These are phyloP conservation scores for Kalaharituber pfeilii DNA, from an alignment of 2,329 filamentous ascomycete genomes.

Conservation along the genomic window DNA sequence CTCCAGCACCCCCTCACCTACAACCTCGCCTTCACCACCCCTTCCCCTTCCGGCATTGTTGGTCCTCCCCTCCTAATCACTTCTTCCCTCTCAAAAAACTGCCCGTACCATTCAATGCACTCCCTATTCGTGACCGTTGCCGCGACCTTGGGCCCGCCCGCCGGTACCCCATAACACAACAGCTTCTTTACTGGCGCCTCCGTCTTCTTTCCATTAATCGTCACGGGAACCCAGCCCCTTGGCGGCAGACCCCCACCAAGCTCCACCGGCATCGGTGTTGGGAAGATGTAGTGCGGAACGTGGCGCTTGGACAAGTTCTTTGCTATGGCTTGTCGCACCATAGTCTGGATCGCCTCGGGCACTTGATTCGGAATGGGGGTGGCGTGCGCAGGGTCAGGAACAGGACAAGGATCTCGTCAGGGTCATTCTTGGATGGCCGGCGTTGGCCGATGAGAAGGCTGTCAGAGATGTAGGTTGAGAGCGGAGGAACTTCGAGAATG, in stretches of 20 bases:
- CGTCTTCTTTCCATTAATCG: conserved; percentile 91
- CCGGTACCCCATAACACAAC: conserved; percentile 72
- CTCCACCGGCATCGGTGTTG: no score
- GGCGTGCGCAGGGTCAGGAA: conserved; percentile 41
- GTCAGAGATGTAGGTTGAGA: conserved; percentile 60
- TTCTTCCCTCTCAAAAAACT: no score
- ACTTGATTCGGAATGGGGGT: conserved; percentile 39
- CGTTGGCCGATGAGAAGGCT: conserved; percentile 73
- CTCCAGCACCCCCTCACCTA: no score
- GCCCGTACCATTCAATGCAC: no score
- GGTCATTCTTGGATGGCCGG: conserved; percentile 54
- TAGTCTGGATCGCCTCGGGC: conserved; percentile 41
- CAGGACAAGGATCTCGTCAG: conserved; percentile 75
- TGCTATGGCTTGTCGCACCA: conserved; percentile 51
- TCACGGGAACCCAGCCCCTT: conserved; percentile 80
- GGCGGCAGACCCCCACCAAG: no score
- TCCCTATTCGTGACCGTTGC: no score
- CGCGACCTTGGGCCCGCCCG: conserved; percentile 84
- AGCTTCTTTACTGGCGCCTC: conserved; percentile 96
- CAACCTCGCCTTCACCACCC: no score
- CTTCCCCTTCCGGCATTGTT: no score
- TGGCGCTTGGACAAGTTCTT: conserved; percentile 73
- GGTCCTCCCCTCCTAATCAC: no score
- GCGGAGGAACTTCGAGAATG: conserved; percentile 65
- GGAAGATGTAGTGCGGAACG: conserved; percentile 67